Evolutionary conservation across 345 rosid species (phyloP), one percentile per base, ranked within the genome.

Genomic region (Rubroshorea leprosula): DNA sequence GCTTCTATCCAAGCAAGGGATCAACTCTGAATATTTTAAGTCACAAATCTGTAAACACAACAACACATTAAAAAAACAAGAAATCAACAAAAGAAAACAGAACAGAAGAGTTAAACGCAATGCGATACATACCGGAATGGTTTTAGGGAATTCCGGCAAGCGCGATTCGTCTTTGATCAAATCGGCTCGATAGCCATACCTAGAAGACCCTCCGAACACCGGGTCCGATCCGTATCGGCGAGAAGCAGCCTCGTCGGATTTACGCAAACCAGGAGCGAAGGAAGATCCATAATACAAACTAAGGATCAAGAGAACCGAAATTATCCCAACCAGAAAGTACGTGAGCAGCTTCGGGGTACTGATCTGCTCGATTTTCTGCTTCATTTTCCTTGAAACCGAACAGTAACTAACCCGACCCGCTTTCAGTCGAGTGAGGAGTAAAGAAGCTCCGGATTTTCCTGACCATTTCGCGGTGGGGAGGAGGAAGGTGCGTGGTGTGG

Each of bases 1-100:
- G 63, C 80, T 80, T 49, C 96, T 70, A 71, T 92, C 98, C 64
- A 92, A 71, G 71, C 98, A 92, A 19, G 98, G 98, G 59, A 92
- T 92, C 47, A 92, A 53, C 76, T 89, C 98, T 16, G 98, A 89
- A 66, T 80, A 76, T 17, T 57, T 83, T 50, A 72, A 67, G 71
- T 92, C 91, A 65, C 97, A 92, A 51, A 92, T 73, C 98, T 89
- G 76, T 24, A 49, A 48, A 41, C 25, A 1, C 49, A 49, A 44
- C n/a, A 61, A 9, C 14, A 38, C 23, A 8, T 20, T n/a, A 23
- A 23, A 26, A 53, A 49, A 17, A 14, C 22, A 10, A 53, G 49
- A 44, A 25, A 23, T 20, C 55, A 50, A 6, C 16, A 49, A 26
- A 29, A 71, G 18, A 13, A 27, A 13, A 58, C 24, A 18, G 15